These are phyloP conservation scores for Singerocomus inundabilis DNA, from an alignment of 1,284 basidiomycete species.

Conservation along the genomic window DNA sequence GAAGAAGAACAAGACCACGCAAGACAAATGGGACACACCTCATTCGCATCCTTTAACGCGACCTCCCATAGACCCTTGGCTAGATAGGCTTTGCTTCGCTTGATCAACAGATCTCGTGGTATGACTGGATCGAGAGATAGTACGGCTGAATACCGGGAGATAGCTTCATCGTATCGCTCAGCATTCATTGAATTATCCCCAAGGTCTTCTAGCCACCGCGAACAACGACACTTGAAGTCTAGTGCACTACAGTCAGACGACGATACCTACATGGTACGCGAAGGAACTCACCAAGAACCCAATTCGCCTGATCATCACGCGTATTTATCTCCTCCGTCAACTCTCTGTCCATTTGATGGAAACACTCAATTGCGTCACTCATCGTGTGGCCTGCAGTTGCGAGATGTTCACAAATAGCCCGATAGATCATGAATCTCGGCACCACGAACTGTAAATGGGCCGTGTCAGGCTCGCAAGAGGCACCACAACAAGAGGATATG, in stretches of 20 bases:
- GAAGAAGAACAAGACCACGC: too few relatives aligned
- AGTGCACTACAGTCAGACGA: neutral
- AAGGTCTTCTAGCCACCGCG: neutral
- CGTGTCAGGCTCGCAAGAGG: too few relatives aligned
- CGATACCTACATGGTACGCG: neutral
- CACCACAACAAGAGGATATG: too few relatives aligned
- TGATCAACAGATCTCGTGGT: neutral
- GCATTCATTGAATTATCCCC: neutral
- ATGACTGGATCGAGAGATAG: neutral
- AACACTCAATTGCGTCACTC: neutral
- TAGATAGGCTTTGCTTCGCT: neutral
- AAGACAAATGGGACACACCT: too few relatives aligned
- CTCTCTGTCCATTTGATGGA: neutral
- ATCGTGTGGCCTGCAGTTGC: neutral
- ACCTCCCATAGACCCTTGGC: neutral
- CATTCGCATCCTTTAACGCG: too few relatives aligned
- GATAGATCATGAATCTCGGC: neutral
- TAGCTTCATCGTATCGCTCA: neutral
- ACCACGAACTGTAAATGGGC: neutral
- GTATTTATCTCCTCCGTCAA: too few relatives aligned
- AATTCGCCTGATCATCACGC: neutral
- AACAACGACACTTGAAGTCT: neutral
- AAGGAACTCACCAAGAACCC: neutral
- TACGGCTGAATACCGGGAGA: neutral
- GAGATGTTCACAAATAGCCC: neutral